Conservation (phyloP, 768 basidiomycete genomes). For the Tubosaeta sp. region DNA sequence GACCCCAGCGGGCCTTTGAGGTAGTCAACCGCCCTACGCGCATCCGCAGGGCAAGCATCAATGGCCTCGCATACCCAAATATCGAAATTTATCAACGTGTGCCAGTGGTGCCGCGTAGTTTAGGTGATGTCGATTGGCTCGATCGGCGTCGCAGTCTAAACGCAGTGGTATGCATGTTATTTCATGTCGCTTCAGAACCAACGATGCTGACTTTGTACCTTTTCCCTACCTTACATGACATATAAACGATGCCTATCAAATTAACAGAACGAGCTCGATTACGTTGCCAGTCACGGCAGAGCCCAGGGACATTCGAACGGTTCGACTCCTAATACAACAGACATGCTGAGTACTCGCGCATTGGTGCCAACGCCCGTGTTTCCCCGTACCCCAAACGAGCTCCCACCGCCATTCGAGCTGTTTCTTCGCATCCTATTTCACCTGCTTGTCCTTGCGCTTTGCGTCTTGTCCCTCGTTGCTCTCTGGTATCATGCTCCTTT, state of each 20-base stretch:
- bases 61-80: constrained; percentile 38
- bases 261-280: constrained; percentile 69
- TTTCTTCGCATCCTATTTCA: constrained; percentile 53
- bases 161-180: constrained; percentile 51
- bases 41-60: constrained; percentile 49
- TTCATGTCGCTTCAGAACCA: constrained; percentile 11
- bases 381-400: constrained; percentile 23
- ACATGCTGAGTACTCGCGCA: constrained; percentile 42
- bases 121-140: constrained; percentile 78
- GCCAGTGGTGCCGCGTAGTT: constrained; percentile 45
- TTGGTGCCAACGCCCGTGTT: constrained; percentile 27
- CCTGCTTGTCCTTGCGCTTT: constrained; percentile 53
- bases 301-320: constrained; percentile 32
- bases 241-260: constrained; percentile 9
- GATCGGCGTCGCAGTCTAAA: constrained; percentile 68
- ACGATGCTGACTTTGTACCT: constrained; percentile 20
- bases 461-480: constrained; percentile 51
- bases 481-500: constrained; percentile 55
- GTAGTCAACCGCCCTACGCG: constrained; percentile 48
- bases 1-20: constrained; percentile 41
- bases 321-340: constrained; percentile 52
- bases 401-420: constrained; percentile 37
- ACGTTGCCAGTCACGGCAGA: constrained; percentile 54
- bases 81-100: constrained; percentile 45
- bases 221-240: constrained; percentile 1